Evolutionary conservation across 208 protist genomes (phyloP), one percentile per base, ranked within the genome.

Genomic region (Crithidia fasciculata): DNA sequence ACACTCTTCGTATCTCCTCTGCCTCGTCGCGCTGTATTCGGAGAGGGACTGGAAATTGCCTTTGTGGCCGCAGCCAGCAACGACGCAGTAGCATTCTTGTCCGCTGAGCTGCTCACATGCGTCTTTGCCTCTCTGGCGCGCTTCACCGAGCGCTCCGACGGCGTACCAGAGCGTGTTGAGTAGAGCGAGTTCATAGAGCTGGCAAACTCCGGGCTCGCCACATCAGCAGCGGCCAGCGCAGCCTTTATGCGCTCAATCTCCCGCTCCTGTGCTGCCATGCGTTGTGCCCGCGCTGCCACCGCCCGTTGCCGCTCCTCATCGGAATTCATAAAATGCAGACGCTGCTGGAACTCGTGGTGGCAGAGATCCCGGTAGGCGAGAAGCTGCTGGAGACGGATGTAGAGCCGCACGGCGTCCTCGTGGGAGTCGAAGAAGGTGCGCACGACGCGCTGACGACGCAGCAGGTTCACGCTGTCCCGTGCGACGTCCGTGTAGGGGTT

Each of bases 381-480:
- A 15, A 72, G 56, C 74, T 75, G 66, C 45, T 79, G 52, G 0
- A 80, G 64, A 53, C 55, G 49, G 28, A 79, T 76, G 52, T 74
- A 71, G 16, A 69, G 64, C 10, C 73, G 73, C 36, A 72, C 36
- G 28, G 66, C 69, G 40, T 71, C 66, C 68, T 83, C 78, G 37
- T 83, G 78, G 2, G 50, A 55, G n/a, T 40, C 45, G 49, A 72
- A 83, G 49, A 80, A 72, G 16, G 53, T 10, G 45, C 62, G 62
- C 37, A 76, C 61, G 12, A 75, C 60, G 10, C 28, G 19, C 7
- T 73, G 54, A 15, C 54, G 66, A 8, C 74, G 66, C 39, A 43
- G 37, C 44, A 58, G n/a, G 52, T 69, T 67, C 6, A 58, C 56
- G n/a, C n/a, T 59, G 15, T 70, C 74, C 0, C 59, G 53, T 15